Evolutionary conservation across 805 yeast species (phyloP), one percentile per base, ranked within the genome.

Genomic region (Cyberlindnera veronae): DNA sequence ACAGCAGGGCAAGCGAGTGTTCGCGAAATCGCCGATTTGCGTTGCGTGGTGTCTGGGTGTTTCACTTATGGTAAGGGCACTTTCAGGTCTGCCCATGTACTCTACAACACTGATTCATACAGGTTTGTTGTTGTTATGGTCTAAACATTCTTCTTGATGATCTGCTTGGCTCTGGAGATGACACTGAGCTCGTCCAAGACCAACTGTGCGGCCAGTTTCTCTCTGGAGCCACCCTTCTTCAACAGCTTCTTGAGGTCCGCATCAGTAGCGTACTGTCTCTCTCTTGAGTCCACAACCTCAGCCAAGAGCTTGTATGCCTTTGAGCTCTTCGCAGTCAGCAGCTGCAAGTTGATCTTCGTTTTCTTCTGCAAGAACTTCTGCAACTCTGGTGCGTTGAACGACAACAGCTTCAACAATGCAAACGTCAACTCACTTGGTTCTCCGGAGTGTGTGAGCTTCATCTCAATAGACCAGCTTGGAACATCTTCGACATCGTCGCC

Each of bases 391-490:
- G 55, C 50, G 6, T 51, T 47, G 40, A 69, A 16, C 3, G 68
- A 51, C 4, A 70, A 42, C 4, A 72, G 44, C 18, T 57, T 68
- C 13, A 66, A 51, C 18, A 71, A 41, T 1, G 78, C 74, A 46
- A 62, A 63, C 0, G 79, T 66, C n/a, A 69, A 62, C 3, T 57
- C 55, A 0, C 78, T 63, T 10, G 74, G 69, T 16, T 58, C 60
- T 2, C 82, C 85, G 33, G 66, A 58, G 32, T 48, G 56, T 4
- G 45, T 45, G 14, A 77, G 48, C 32, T 61, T 59, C 18, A 73
- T 57, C 28, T 73, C 69, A 32, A 69, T 54, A 32, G 72, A 59
- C 81, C 81, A 68, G 18, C 66, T 52, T 32, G 68, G 68, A 3
- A 48, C 39, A 10, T 50, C 54, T 3, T 49, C 54, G 6, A 42